Conservation (phyloP, 2,329 filamentous ascomycete species). For the Colletotrichum destructivum region DNA sequence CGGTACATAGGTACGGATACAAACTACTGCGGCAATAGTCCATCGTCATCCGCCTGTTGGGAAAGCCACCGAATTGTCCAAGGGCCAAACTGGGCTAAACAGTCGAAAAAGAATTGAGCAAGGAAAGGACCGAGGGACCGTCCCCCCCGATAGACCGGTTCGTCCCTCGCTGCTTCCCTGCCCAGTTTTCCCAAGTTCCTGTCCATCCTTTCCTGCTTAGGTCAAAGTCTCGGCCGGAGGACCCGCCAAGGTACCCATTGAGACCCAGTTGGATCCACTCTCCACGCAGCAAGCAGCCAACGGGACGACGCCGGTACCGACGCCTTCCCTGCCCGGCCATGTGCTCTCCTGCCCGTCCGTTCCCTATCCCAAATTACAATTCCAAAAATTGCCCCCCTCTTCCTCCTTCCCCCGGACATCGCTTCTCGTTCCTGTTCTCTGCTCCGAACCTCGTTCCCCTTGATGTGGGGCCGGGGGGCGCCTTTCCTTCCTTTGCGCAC, state of each 20-base stretch:
- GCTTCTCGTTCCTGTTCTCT: conserved; percentile 27
- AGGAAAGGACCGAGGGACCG: conserved; percentile 32
- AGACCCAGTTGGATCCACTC: not conserved
- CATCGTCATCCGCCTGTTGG: not conserved
- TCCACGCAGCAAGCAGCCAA: not conserved
- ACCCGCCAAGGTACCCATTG: not conserved
- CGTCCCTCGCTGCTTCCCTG: conserved; percentile 22
- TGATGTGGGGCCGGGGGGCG: conserved; percentile 17
- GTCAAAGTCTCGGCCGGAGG: not conserved
- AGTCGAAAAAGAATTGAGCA: not conserved
- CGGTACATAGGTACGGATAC: too few relatives aligned
- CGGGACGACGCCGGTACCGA: not conserved
- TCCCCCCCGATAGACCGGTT: conserved; percentile 35
- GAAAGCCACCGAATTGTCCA: not conserved
- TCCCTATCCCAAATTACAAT: not conserved
- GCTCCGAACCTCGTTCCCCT: conserved; percentile 25
- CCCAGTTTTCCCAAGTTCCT: conserved; percentile 3
- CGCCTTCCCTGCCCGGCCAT: conserved; percentile 35
- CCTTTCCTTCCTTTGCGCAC: not conserved
- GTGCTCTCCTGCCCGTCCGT: conserved; percentile 29
- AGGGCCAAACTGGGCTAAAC: not conserved
- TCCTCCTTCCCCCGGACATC: conserved; percentile 20
- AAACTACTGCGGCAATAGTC: too few relatives aligned
- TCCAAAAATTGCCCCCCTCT: not conserved
- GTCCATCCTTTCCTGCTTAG: conserved; percentile 20